Conservation (phyloP, 345 rosid genomes). For the Salix exigua region DNA sequence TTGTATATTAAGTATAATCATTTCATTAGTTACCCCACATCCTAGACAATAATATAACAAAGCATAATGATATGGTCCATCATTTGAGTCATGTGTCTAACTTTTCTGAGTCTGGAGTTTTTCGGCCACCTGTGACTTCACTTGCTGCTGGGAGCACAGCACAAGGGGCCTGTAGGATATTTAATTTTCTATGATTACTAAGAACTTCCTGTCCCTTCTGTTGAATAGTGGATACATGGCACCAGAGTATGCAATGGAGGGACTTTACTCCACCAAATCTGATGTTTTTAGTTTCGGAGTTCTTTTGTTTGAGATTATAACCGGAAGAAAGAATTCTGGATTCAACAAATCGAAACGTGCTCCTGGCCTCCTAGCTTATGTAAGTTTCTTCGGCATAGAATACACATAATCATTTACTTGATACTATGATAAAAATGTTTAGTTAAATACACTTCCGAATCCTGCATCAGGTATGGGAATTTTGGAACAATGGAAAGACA, state of each 20-base stretch:
- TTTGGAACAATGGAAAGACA: conserved; percentile 7
- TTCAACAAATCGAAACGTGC: conserved; percentile 14
- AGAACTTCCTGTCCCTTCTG: not conserved
- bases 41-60: not conserved
- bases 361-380: conserved; percentile 37
- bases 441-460: not conserved
- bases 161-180: not conserved
- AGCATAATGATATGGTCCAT: not conserved
- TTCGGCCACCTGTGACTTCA: too few relatives aligned
- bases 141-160: not conserved
- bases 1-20: too few relatives aligned
- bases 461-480: conserved; percentile 11
- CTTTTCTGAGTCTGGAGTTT: too few relatives aligned
- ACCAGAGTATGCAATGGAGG: conserved; percentile 48
- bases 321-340: conserved; percentile 36
- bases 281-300: conserved; percentile 63
- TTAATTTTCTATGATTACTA: not conserved
- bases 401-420: not conserved
- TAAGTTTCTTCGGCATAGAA: conserved; percentile 15
- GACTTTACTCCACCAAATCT: conserved; percentile 47
- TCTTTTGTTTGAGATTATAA: conserved; percentile 51
- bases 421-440: not conserved
- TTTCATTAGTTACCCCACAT: too few relatives aligned
- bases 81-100: too few relatives aligned
- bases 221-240: conserved; percentile 54